phyloP scores from a whole-genome alignment of 192 early-diverging fungal genomes.

The Allomyces arbusculus region DNA sequence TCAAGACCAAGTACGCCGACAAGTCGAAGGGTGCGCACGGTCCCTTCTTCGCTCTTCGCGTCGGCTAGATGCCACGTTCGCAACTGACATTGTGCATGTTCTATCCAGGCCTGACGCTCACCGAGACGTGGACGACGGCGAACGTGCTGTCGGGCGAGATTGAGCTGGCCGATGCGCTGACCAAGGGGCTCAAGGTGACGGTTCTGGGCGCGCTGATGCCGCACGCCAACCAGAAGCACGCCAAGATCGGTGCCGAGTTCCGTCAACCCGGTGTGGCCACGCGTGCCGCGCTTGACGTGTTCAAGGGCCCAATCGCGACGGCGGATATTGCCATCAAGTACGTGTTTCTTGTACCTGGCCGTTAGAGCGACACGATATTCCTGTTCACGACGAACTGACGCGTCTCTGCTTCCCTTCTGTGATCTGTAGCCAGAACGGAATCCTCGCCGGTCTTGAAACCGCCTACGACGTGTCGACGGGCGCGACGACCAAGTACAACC shows the following conservation, averaged over 20 bases:
- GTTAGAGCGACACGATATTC: too few relatives aligned
- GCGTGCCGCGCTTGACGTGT: conserved; percentile 70
- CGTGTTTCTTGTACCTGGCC: too few relatives aligned
- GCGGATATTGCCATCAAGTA: too few relatives aligned
- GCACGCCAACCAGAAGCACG: conserved; percentile 54
- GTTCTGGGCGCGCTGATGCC: conserved; percentile 64
- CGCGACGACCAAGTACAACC: conserved; percentile 70
- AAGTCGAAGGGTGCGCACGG: conserved; percentile 54
- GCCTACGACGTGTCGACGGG: conserved; percentile 84
- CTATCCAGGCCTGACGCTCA: conserved; percentile 43
- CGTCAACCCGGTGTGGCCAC: conserved; percentile 89
- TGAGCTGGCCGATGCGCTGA: conserved; percentile 81
- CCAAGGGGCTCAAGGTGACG: conserved; percentile 93
- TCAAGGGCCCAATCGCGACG: conserved; percentile 32
- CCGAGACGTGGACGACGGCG: conserved; percentile 88
- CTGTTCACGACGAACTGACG: too few relatives aligned
- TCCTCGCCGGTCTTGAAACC: conserved; percentile 78
- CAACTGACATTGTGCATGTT: too few relatives aligned
- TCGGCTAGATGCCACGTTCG: too few relatives aligned
- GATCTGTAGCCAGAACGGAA: conserved; percentile 51
- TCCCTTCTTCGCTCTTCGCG: too few relatives aligned
- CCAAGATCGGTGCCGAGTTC: conserved; percentile 70
- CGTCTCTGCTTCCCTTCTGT: too few relatives aligned
- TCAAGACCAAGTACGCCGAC: conserved; percentile 96
- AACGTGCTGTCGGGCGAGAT: conserved; percentile 82